Evolutionary conservation across 768 basidiomycete species (phyloP), one percentile per base, ranked within the genome.

Genomic region (Galerina sulciceps): DNA sequence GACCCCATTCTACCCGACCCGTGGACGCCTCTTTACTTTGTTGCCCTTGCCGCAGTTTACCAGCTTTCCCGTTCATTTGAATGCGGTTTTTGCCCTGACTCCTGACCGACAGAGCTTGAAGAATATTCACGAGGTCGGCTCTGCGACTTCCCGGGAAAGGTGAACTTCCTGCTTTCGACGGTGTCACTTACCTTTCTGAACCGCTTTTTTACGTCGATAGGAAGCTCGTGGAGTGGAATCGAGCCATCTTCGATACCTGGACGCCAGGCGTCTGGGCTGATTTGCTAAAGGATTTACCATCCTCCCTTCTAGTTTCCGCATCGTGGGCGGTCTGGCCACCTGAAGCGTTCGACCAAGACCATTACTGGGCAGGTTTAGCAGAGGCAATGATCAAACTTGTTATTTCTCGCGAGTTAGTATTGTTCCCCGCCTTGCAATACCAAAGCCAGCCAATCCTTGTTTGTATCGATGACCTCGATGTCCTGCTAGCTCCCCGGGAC

Each of bases 211-310:
- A 38, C 53, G 6, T 23, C 9, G 14, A 17, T 17, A 84, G 82
- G 44, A 63, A 78, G 10, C 71, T 80, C 8, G 71, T 81, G 1
- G 77, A 78, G 63, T 84, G 82, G 82, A 84, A 84, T 57, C 61
- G 63, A 17, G 59, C 78, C 13, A 66, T 84, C 0, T 82, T 83
- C 53, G 72, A 77, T 14, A 63, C 65, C 1, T 78, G 76, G 57
- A 71, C 81, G 9, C 81, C 82, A 0, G 59, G 64, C 26, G 72
- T 75, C 3, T 82, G 80, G 81, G 69, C 68, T 9, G 56, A 54
- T 10, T 63, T 81, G 1, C 62, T 82, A 0, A 61, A 59, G 2
- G 60, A 69, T n/a, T 62, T 79, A 6, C 53, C 71, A 13, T 48
- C 65, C 13, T 53, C 61, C 9, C 17, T 49, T 17, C 22, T 44